Evolutionary conservation across 2,329 filamentous ascomycete species (phyloP), one percentile per base, ranked within the genome.

Genomic region (Verruconis gallopava): DNA sequence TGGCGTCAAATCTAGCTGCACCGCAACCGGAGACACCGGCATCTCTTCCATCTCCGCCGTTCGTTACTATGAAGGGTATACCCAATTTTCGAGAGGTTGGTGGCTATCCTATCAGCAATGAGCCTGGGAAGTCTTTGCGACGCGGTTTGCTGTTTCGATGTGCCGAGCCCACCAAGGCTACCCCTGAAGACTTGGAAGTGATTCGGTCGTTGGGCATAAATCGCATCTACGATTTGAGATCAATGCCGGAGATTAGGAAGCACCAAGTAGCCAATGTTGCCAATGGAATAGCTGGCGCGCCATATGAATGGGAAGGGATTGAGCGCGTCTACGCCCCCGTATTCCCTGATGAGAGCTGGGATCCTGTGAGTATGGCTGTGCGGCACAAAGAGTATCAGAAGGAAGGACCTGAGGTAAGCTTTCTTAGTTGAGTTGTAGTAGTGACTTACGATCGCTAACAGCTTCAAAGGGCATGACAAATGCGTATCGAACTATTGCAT

Each of bases 161-260:
- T 22, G 37, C 37, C 9, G 37, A 38, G 14, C 37, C 37, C 18
- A 38, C 37, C 9, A 38, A 38, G 14, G 37, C 18, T 12, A 38
- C 37, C 3, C 18, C 20, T n/a, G 37, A 38, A 38, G 14, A 19
- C n/a, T 13, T 38, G 4, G 37, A 19, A 17, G 25, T 21, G 4
- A 38, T 38, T 17, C 21, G 14, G 14, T 38, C 37, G 19, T 22
- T 84, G 42, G 69, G 72, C n/a, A 72, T 89, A 49, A 69, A 64
- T 17, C 66, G 70, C 47, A 69, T 83, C 40, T 85, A 77, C 55
- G 81, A 85, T 60, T 64, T 85, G 5, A 71, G 81, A 42, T 12
- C 38, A 18, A 11, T 22, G 22, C 38, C 38, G 11, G 38, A 40
- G 13, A 32, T 40, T 28, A 38, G 9, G 37, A 25, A n/a, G 22